phyloP scores from a whole-genome alignment of 75 land plant species.

The Pinus albicaulis region DNA sequence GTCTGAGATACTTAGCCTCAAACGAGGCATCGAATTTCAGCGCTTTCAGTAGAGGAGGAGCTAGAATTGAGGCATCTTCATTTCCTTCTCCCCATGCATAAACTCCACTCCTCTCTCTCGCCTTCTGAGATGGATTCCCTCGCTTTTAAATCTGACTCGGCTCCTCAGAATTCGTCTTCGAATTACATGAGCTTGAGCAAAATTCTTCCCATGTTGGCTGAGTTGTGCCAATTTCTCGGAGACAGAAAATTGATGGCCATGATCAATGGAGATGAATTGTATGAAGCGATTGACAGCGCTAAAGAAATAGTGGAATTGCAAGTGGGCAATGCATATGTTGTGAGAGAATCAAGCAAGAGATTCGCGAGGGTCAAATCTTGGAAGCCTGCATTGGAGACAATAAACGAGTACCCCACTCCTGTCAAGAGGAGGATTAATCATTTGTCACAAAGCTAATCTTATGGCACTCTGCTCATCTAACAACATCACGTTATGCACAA shows the following conservation, averaged over 20 bases:
- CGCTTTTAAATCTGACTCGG: not conserved
- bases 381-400: constrained; percentile 22
- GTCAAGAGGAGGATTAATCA: too few species aligned
- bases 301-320: too few species aligned
- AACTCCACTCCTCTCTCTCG: not conserved
- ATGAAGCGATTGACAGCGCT: too few species aligned
- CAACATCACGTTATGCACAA: too few species aligned
- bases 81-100: constrained; percentile 8
- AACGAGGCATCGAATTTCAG: not conserved
- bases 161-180: not conserved
- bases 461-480: too few species aligned
- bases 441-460: too few species aligned
- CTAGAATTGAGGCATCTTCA: constrained; percentile 6
- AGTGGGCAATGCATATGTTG: too few species aligned
- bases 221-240: too few species aligned
- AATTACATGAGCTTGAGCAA: not conserved
- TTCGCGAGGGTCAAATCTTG: constrained; percentile 3
- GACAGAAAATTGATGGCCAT: too few species aligned
- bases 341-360: too few species aligned
- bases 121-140: not conserved
- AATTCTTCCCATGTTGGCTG: not conserved
- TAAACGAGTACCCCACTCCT: not conserved
- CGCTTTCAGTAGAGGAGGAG: not conserved
- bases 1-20: too few species aligned
- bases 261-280: too few species aligned